These are phyloP conservation scores for Cladosporium sp. DNA, from an alignment of 2,329 filamentous ascomycete genomes.

Conservation along the genomic window DNA sequence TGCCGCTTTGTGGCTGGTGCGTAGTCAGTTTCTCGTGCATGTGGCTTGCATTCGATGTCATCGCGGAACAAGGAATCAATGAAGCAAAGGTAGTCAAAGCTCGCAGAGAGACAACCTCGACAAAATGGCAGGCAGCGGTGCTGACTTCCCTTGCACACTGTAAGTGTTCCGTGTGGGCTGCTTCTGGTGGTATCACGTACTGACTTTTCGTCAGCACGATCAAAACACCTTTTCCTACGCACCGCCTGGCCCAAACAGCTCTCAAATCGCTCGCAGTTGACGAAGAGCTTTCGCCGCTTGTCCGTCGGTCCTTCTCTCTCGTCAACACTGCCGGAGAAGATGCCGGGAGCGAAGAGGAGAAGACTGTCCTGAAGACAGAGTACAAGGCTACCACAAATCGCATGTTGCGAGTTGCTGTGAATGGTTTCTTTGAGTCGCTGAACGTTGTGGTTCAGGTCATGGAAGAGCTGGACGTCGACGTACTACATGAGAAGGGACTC, in stretches of 20 bases:
- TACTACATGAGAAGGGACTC: conserved; percentile 51
- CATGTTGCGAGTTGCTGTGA: conserved; percentile 93
- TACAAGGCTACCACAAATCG: conserved; percentile 90
- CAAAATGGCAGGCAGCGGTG: conserved; percentile 12
- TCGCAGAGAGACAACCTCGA: not conserved
- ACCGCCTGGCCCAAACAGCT: conserved; percentile 72
- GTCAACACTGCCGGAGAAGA: conserved; percentile 17
- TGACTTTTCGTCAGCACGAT: conserved; percentile 56
- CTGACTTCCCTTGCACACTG: conserved; percentile 39
- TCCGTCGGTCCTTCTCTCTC: conserved; percentile 66
- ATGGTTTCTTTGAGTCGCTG: conserved; percentile 91
- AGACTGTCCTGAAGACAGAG: conserved; percentile 62
- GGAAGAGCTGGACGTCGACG: conserved; percentile 83
- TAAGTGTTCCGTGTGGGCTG: conserved; percentile 19
- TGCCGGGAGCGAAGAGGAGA: conserved; percentile 30
- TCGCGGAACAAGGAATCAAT: not conserved
- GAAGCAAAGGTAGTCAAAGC: not conserved
- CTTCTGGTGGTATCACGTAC: not conserved
- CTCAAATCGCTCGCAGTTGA: conserved; percentile 77
- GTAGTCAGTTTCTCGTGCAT: not conserved
- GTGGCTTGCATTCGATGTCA: not conserved
- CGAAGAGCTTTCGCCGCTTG: conserved; percentile 79
- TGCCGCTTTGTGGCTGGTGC: not conserved
- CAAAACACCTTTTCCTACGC: conserved; percentile 74
- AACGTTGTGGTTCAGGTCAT: conserved; percentile 82